phyloP scores from a whole-genome alignment of 202 grass and related monocot species.

The Tripidium arundinaceum region DNA sequence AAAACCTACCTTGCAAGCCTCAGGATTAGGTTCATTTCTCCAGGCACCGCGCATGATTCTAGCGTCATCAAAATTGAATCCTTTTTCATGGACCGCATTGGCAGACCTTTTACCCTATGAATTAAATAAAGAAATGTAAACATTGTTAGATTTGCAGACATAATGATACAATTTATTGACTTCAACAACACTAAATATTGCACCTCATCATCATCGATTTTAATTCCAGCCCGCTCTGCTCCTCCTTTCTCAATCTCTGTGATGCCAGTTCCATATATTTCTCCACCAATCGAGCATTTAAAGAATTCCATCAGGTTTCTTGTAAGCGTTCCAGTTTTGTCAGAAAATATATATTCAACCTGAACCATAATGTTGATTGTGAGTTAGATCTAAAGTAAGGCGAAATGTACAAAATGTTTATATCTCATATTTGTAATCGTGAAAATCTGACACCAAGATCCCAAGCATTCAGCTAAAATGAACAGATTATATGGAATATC shows the following conservation, averaged over 20 bases:
- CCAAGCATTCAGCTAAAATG: constrained; percentile 7
- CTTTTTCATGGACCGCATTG: constrained; percentile 75
- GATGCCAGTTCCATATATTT: constrained; percentile 84
- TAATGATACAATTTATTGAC: not conserved
- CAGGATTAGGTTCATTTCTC: constrained; percentile 84
- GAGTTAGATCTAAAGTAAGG: constrained; percentile 13
- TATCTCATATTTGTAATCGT: not conserved
- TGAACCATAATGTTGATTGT: constrained; percentile 39
- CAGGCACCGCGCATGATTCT: constrained; percentile 94
- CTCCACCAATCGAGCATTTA: constrained; percentile 95
- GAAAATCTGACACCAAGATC: constrained; percentile 26
- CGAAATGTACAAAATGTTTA: constrained; percentile 7
- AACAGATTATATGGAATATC: not conserved
- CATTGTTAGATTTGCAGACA: constrained; percentile 3
- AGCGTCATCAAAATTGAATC: constrained; percentile 92
- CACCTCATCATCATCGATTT: constrained; percentile 72
- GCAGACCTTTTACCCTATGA: constrained; percentile 60
- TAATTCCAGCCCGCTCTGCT: constrained; percentile 63
- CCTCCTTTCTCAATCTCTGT: constrained; percentile 95
- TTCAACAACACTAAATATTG: constrained; percentile 7
- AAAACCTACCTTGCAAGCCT: constrained; percentile 66
- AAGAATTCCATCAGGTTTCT: constrained; percentile 99
- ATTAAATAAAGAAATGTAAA: constrained; percentile 18
- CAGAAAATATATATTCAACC: constrained; percentile 99
- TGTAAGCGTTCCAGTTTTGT: constrained; percentile 99